Base-by-base conservation (phyloP, 2,329 filamentous ascomycete species). In the Apiospora marii region DNA sequence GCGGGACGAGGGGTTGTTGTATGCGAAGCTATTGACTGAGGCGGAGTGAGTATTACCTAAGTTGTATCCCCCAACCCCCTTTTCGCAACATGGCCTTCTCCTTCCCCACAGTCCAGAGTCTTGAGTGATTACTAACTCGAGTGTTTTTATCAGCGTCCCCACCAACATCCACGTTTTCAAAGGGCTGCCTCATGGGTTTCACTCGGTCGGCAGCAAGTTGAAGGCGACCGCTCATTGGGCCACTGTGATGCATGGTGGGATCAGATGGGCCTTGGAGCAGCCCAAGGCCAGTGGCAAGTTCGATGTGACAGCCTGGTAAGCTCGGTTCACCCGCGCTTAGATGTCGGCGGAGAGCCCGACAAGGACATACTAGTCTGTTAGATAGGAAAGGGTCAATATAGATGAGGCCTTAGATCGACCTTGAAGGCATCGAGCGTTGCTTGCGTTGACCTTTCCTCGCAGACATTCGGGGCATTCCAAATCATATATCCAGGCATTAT, bases 121-220 rank as follows among this genome's bases (percentile, higher is more conserved):
- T 61, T 4, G 30, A 10, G 0, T 2, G 8, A 8, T 1, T n/a
- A 41, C 58, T 41, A 10, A 61, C 19, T 4, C 5, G 3, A 2
- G 2, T 37, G n/a, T 48, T 5, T n/a, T 67, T 30, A 2, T n/a
- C 24, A 73, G 72, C 24, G 72, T 72, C n/a, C 51, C 72, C 1
- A 72, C 67, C 22, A 70, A 73, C 27, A 67, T 71, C 10, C 53
- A 73, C 48, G n/a, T 73, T 13, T 73, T 73, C 34, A 68, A 48
- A 6, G 70, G 70, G 16, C 27, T 73, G 16, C 72, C 72, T 58
- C 72, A 73, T 53, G 72, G 72, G 1, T 73, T 72, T 16, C 41
- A 69, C 22, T 27, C 51, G 3, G 67, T 41, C 3, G 72, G 70
- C 14, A 27, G 69, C 41, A 73, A 70, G 67, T 22, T 73, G 4